These are phyloP conservation scores for Starmera quercuum DNA, from an alignment of 805 yeast species.

Conservation along the genomic window DNA sequence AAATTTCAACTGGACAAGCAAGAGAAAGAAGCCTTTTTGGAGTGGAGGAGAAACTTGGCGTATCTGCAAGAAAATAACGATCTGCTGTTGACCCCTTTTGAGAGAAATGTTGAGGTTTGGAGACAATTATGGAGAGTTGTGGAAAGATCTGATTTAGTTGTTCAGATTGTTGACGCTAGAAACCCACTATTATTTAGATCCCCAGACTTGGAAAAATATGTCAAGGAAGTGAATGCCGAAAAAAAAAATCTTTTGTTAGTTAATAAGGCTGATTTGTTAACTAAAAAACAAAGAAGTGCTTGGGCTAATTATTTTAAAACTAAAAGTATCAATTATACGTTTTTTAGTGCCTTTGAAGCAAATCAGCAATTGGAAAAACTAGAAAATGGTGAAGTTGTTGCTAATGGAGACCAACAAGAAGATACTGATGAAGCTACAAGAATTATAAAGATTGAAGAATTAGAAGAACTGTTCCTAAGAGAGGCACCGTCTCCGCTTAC, in stretches of 20 bases:
- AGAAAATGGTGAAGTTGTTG: slow-evolving; percentile 28
- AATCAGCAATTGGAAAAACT: slow-evolving; percentile 66
- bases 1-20: slow-evolving; percentile 72
- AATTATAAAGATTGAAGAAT: slow-evolving; percentile 74
- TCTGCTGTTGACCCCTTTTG: slow-evolving; percentile 88
- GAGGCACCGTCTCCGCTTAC: slow-evolving; percentile 69
- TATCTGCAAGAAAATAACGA: slow-evolving; percentile 77
- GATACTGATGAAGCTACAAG: slow-evolving; percentile 42
- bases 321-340: slow-evolving; percentile 72
- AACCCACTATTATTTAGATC: slow-evolving; percentile 89
- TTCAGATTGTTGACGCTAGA: slow-evolving; percentile 96
- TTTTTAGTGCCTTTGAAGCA: slow-evolving; percentile 87
- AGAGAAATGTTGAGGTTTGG: slow-evolving; percentile 97
- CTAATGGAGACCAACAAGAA: slow-evolving; percentile 14
- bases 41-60: slow-evolving; percentile 92
- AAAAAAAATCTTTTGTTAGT: slow-evolving; percentile 80
- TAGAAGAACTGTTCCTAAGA: slow-evolving; percentile 69
- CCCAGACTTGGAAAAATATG: slow-evolving; percentile 78
- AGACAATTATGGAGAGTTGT: slow-evolving; percentile 97
- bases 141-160: slow-evolving; percentile 88
- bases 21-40: slow-evolving; percentile 85
- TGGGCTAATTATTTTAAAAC: slow-evolving; percentile 84
- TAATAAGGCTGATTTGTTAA: slow-evolving; percentile 87
- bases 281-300: slow-evolving; percentile 62
- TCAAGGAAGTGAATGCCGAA: slow-evolving; percentile 62